These are phyloP conservation scores for Paraleonurus japonicus DNA, from an alignment of 257 asterid species.

Conservation along the genomic window DNA sequence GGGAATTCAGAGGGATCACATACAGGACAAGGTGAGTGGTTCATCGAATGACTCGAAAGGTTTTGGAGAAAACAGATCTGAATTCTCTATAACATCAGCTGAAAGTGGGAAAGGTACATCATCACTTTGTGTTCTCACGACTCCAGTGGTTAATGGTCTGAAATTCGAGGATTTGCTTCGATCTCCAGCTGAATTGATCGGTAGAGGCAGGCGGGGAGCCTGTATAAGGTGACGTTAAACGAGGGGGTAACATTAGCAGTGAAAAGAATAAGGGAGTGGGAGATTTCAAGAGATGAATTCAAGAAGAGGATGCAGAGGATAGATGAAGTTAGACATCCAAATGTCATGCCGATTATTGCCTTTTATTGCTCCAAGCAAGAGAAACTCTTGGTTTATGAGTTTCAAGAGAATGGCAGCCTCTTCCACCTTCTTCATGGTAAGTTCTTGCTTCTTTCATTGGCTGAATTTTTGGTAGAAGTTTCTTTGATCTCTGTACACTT, in stretches of 20 bases:
- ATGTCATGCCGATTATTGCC: constrained; percentile 60
- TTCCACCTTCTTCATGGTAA: constrained; percentile 65
- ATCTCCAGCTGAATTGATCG: constrained; percentile 69
- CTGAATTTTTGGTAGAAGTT: neutral
- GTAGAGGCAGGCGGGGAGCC: constrained; percentile 64
- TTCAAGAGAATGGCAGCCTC: constrained; percentile 65
- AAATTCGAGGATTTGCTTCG: constrained; percentile 68
- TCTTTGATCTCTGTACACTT: neutral
- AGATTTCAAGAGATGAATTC: constrained; percentile 48
- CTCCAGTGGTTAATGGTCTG: constrained; percentile 36
- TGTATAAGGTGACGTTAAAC: constrained; percentile 50
- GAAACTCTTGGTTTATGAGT: constrained; percentile 66
- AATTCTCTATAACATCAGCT: constrained; percentile 60
- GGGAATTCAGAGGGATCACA: constrained; percentile 8
- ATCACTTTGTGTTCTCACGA: constrained; percentile 46
- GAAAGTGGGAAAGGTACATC: constrained; percentile 51
- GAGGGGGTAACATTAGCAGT: constrained; percentile 48
- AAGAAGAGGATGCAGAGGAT: constrained; percentile 54
- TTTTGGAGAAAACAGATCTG: constrained; percentile 51
- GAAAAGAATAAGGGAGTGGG: constrained; percentile 74
- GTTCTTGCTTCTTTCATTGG: neutral
- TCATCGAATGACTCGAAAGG: constrained; percentile 48
- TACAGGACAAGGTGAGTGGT: constrained; percentile 36
- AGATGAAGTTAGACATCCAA: constrained; percentile 47
- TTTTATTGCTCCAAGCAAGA: constrained; percentile 73